Percentiles rank a stretch among this genome's conserved stretches.
phyloP scores from a whole-genome alignment of 768 basidiomycete species.

The Xanthoconium stramineum region DNA sequence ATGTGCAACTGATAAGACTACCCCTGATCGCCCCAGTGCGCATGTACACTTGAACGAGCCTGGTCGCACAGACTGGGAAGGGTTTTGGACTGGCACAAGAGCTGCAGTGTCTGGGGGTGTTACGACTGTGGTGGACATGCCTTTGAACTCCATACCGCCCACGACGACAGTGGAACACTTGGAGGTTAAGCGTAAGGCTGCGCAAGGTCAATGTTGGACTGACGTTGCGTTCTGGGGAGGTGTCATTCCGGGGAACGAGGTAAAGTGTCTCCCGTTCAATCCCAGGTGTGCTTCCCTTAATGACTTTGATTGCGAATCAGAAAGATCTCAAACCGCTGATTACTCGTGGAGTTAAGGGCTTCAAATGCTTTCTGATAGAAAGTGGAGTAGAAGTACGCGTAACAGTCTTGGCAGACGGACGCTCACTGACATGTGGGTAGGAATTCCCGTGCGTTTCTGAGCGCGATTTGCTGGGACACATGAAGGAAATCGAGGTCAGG shows the following conservation, averaged over 20 bases:
- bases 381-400: slow-evolving; percentile 84
- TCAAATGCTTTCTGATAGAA: slow-evolving; percentile 96
- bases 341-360: slow-evolving; percentile 82
- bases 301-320: slow-evolving; percentile 36
- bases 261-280: slow-evolving; percentile 21
- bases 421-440: slow-evolving; percentile 37
- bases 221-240: slow-evolving; percentile 84
- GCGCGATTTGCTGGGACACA: slow-evolving; percentile 61
- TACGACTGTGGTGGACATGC: slow-evolving; percentile 98
- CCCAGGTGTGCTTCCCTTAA: neutral
- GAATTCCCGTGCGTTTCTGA: slow-evolving; percentile 90
- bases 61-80: slow-evolving; percentile 92
- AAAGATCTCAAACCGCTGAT: slow-evolving; percentile 72
- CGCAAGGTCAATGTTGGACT: slow-evolving; percentile 69
- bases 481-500: slow-evolving; percentile 70
- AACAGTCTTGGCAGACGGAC: neutral
- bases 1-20: neutral
- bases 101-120: slow-evolving; percentile 93
- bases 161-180: slow-evolving; percentile 85
- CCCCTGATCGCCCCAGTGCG: slow-evolving; percentile 44
- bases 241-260: slow-evolving; percentile 89
- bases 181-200: slow-evolving; percentile 64
- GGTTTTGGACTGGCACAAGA: slow-evolving; percentile 85
- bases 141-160: slow-evolving; percentile 94
- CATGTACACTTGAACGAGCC: slow-evolving; percentile 96